Base-by-base conservation (phyloP, 768 basidiomycete species). In the Lactifluus hygrophoroides region DNA sequence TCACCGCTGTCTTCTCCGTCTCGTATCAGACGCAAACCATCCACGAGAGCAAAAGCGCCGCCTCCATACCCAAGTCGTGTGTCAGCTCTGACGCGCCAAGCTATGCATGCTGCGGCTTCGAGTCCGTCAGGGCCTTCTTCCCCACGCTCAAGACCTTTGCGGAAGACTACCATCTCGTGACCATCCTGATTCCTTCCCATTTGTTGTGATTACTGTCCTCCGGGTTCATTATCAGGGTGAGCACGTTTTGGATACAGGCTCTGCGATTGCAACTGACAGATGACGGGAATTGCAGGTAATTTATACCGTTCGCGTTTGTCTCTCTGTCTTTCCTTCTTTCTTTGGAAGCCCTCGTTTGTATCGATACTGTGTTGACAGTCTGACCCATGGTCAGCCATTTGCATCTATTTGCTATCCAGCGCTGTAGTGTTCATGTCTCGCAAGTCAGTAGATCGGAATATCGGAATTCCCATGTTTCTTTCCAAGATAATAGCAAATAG, bases 111-210 rank as follows among this genome's bases (percentile, higher is more conserved):
- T 32, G 32, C 43, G 17, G 54, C 27, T 51, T 46, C 52, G 11
- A 50, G 50, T 34, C 44, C 63, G 4, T 34, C 56, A 13, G 52
- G 62, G 37, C 28, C 47, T 42, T 30, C 49, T 40, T 65, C 67
- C 0, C 61, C 65, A 5, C 63, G 63, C 17, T 50, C 52, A 30
- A 61, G 54, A 40, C 57, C 64, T 32, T 23, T 65, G 61, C 61
- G 56, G 19, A 65, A 57, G 46, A 56, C 19, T 17, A 38, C 47
- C 17, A 37, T 57, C n/a, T 34, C 40, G 47, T 54, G 44, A 59
- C 5, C 40, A 16, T 43, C 44, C 42, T 44, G 16, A 27, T 54
- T 42, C 5, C 28, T 14, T 44, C 23, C 27, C 3, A n/a, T 48
- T 27, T 19, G 14, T 30, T 14, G 38, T 47, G 45, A 53, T 58